Evolutionary conservation across 2,329 filamentous ascomycete species (phyloP), one percentile per base, ranked within the genome.

Genomic region (Oidium heveae): DNA sequence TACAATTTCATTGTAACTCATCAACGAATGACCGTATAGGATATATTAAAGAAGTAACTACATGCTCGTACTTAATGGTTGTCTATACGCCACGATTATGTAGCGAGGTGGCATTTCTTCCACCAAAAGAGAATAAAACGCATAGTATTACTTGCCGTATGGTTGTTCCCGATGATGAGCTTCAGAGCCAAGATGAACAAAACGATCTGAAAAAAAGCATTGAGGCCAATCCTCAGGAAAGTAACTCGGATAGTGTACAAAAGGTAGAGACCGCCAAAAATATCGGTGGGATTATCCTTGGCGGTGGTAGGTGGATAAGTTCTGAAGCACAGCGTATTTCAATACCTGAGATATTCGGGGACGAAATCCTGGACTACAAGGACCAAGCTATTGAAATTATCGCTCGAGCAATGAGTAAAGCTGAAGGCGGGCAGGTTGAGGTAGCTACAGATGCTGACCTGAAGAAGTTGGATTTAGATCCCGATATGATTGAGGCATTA

Each of bases 1-100:
- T 86, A 5, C 75, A 78, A 55, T 68, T 63, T 55, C 66, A 68
- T 54, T 85, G 81, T 67, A 75, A 82, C 61, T 79, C 79, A 0
- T 74, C 79, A 57, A 70, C 72, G 9, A 72, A 72, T 0, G 74
- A 84, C 65, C 74, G 75, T 16, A 84, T 85, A 61, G 77, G 76
- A 22, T 78, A 80, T 70, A 84, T 86, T 66, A 85, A 85, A 62
- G 82, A 86, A 63, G 72, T 80, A 4, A 75, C 74, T 37, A 85
- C 79, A 22, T 86, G 82, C 65, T 75, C 79, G 32, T 86, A 86
- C 61, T 68, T 84, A 44, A 82, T 86, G 79, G 75, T 84, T 9
- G 75, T 86, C 55, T 79, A 85, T 63, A 86, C 82, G 0, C 79
- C 80, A 0, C 74, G 80, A 10, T 73, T 86, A n/a, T 86, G 82